These are phyloP conservation scores for Exutisphaerella laricina DNA, from an alignment of 2,329 filamentous ascomycete species.

Conservation along the genomic window DNA sequence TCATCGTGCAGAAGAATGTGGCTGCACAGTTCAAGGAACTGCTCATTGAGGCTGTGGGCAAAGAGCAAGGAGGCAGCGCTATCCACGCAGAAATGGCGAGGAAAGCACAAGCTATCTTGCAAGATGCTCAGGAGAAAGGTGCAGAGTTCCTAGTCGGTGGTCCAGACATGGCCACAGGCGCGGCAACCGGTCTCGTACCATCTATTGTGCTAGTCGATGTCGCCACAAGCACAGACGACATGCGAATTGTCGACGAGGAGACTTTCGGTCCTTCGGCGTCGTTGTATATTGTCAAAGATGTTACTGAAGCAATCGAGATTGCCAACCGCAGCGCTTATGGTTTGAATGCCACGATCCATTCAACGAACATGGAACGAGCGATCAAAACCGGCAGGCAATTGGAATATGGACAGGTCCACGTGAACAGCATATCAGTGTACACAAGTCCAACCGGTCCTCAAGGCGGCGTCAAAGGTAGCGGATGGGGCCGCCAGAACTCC, in stretches of 20 bases:
- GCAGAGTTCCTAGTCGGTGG: constrained; percentile 24
- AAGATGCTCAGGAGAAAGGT: constrained; percentile 25
- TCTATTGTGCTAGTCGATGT: constrained; percentile 13
- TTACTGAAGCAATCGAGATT: constrained; percentile 22
- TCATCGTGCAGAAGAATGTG: constrained; percentile 26
- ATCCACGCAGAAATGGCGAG: constrained; percentile 24
- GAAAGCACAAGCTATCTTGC: constrained; percentile 29
- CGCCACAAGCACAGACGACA: constrained; percentile 10
- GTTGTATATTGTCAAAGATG: constrained; percentile 24
- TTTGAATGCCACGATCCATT: constrained; percentile 29
- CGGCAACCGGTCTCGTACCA: constrained; percentile 14
- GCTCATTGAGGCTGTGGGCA: constrained; percentile 3
- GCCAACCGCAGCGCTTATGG: constrained; percentile 27
- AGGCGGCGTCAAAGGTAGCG: constrained; percentile 4
- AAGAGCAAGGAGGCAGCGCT: constrained; percentile 16
- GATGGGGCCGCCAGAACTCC: constrained; percentile 4
- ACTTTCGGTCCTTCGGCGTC: constrained; percentile 29
- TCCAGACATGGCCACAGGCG: constrained; percentile 12
- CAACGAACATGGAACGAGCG: constrained; percentile 23
- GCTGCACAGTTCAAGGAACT: constrained; percentile 20
- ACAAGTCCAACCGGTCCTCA: constrained; percentile 4
- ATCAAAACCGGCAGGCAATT: constrained; percentile 19
- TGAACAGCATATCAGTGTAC: constrained; percentile 6
- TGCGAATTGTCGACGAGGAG: constrained; percentile 27
- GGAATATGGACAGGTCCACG: constrained; percentile 7